phyloP scores from a whole-genome alignment of 208 protist species.

The Dictyostelium gargantuum region DNA sequence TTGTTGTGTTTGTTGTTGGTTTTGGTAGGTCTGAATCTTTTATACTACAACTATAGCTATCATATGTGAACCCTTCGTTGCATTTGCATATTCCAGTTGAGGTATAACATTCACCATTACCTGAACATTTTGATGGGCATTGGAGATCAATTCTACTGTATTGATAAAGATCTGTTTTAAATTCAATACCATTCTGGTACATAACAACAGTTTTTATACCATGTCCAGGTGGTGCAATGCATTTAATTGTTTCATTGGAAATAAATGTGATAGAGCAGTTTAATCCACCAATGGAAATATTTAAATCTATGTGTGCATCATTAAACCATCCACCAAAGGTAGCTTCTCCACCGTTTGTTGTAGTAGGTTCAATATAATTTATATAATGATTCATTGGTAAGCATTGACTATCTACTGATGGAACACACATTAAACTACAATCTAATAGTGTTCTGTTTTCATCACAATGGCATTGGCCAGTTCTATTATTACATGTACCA shows the following conservation, averaged over 20 bases:
- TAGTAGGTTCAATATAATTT: neutral
- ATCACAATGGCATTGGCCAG: neutral
- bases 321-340: neutral
- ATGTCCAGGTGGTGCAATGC: neutral
- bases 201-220: neutral
- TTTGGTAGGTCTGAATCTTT: too few relatives aligned
- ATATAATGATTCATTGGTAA: neutral
- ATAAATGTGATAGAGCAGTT: neutral
- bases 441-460: neutral
- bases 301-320: neutral
- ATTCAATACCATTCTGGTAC: neutral
- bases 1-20: neutral
- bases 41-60: neutral
- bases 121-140: neutral
- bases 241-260: neutral
- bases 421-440: too few relatives aligned
- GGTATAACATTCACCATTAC: neutral
- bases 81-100: neutral
- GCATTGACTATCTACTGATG: too few relatives aligned
- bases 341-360: neutral
- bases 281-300: neutral
- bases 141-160: neutral
- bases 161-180: neutral
- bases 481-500: neutral
- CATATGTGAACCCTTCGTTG: neutral